phyloP scores from a whole-genome alignment of 169 alveolate genomes.

The Plasmodium relictum region DNA sequence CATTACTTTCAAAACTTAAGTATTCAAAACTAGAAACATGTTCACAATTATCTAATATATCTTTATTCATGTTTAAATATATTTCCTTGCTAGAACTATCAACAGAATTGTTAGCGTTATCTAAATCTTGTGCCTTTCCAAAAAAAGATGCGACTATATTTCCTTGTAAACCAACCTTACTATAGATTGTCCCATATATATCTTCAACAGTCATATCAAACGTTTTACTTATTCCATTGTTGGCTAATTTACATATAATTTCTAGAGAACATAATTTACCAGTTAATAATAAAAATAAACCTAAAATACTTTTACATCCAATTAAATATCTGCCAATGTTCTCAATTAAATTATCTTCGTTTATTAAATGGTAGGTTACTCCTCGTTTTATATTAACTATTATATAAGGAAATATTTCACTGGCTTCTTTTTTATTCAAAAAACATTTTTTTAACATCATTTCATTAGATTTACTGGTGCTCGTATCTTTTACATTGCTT shows the following conservation, averaged over 20 bases:
- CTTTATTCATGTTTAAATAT: background rate
- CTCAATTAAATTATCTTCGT: constrained; percentile 20
- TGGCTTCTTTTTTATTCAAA: constrained; percentile 14
- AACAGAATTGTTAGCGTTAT: constrained; percentile 8
- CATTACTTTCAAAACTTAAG: background rate
- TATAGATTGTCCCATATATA: constrained; percentile 50
- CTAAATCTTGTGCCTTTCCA: constrained; percentile 38
- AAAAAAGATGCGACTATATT: constrained; percentile 61
- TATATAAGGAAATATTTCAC: constrained; percentile 20
- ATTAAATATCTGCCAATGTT: constrained; percentile 29
- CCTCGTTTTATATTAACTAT: constrained; percentile 57
- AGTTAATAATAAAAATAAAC: constrained; percentile 42
- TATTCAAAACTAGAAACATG: background rate
- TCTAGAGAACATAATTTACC: constrained; percentile 34
- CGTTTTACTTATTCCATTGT: constrained; percentile 30
- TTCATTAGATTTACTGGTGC: background rate
- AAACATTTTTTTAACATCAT: background rate
- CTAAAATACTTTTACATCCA: constrained; percentile 25
- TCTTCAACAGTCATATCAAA: constrained; percentile 74
- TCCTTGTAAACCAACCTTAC: constrained; percentile 46
- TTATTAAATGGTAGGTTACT: constrained; percentile 27
- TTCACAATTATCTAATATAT: background rate
- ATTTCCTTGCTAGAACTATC: background rate
- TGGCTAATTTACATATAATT: constrained; percentile 30
- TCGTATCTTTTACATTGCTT: background rate